A percentile compares a stretch with the other conserved stretches of the same genome.
These are phyloP conservation scores for Telfairia occidentalis DNA, from an alignment of 331 rosid species.

Conservation along the genomic window DNA sequence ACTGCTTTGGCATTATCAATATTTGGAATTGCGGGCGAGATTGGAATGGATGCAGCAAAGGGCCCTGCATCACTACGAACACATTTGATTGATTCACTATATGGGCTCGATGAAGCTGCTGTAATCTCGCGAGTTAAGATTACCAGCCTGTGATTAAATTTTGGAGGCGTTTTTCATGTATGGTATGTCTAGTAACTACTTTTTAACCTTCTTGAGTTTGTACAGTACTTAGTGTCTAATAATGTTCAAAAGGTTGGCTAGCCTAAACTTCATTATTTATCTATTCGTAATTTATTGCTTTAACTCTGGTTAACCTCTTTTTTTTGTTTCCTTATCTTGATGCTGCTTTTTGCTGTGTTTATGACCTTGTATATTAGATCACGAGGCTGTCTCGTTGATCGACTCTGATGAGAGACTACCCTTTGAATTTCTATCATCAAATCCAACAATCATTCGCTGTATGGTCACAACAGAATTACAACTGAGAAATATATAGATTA, in stretches of 20 bases:
- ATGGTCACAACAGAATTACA: conserved; percentile 4
- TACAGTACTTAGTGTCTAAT: background rate
- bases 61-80: conserved; percentile 76
- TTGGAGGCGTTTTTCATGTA: background rate
- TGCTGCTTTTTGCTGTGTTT: background rate
- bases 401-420: background rate
- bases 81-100: conserved; percentile 73
- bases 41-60: conserved; percentile 62
- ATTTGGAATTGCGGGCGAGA: conserved; percentile 68
- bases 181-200: conserved; percentile 1
- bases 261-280: background rate
- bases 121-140: conserved; percentile 53
- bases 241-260: background rate
- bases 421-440: background rate
- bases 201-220: background rate
- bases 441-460: background rate
- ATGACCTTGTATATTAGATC: background rate
- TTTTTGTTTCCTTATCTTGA: background rate
- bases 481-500: conserved; percentile 1
- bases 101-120: conserved; percentile 59
- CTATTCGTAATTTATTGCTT: too few species aligned
- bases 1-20: conserved; percentile 50
- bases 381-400: background rate
- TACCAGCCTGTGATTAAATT: conserved; percentile 26
- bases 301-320: background rate